Evolutionary conservation across 768 basidiomycete species (phyloP).

Genomic region (Xerocomus brunneocitrinus): DNA sequence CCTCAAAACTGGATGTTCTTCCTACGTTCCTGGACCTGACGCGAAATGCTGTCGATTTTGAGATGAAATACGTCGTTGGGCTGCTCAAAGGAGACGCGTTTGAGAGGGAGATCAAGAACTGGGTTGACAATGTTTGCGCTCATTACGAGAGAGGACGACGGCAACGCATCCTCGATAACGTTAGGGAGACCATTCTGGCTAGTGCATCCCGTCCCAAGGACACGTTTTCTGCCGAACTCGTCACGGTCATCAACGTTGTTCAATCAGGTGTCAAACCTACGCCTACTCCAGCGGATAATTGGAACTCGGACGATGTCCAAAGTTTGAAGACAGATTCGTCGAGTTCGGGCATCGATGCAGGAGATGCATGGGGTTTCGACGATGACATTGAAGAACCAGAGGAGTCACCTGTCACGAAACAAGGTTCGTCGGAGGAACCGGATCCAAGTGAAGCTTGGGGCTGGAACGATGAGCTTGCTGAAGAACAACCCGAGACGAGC

Average conservation of each 20-base stretch:
- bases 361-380: slow-evolving; percentile 51
- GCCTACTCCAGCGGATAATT: slow-evolving; percentile 34
- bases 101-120: slow-evolving; percentile 56
- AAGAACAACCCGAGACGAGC: slow-evolving; percentile 29
- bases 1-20: slow-evolving; percentile 56
- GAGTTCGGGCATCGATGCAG: slow-evolving; percentile 22
- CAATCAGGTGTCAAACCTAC: not conserved
- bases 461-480: slow-evolving; percentile 51
- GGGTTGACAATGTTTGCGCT: slow-evolving; percentile 61
- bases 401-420: slow-evolving; percentile 13
- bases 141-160: slow-evolving; percentile 82
- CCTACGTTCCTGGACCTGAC: slow-evolving; percentile 59
- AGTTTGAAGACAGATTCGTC: slow-evolving; percentile 25
- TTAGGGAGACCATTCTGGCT: slow-evolving; percentile 51
- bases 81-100: slow-evolving; percentile 45
- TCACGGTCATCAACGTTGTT: slow-evolving; percentile 1
- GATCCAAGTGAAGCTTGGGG: slow-evolving; percentile 67
- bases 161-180: slow-evolving; percentile 57
- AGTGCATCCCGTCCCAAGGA: slow-evolving; percentile 13
- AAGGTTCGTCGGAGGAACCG: slow-evolving; percentile 17
- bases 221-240: slow-evolving; percentile 26
- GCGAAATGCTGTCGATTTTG: slow-evolving; percentile 59
- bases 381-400: slow-evolving; percentile 36
- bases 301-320: slow-evolving; percentile 43
- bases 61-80: slow-evolving; percentile 48